Evolutionary conservation across 805 yeast genomes (phyloP).

Genomic region (Wickerhamiella nectarea): DNA sequence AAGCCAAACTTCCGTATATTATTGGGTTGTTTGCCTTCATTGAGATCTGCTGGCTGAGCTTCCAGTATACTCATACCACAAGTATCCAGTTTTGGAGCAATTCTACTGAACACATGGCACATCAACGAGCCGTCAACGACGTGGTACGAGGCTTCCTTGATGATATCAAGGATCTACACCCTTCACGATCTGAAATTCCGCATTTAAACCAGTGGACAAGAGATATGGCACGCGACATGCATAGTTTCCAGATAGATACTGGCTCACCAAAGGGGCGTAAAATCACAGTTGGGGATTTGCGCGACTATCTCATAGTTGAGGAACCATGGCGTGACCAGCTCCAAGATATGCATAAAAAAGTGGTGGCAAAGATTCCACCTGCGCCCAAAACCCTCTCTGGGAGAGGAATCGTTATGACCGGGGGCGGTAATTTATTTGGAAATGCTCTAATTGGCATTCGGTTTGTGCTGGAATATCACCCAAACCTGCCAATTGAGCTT

Average conservation of each 20-base stretch:
- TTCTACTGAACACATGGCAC: not conserved
- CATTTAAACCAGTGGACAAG: not conserved
- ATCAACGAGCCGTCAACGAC: not conserved
- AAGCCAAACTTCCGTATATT: not conserved
- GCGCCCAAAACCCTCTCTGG: slow-evolving; percentile 19
- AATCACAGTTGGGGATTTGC: slow-evolving; percentile 1
- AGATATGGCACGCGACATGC: slow-evolving; percentile 3
- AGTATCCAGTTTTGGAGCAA: not conserved
- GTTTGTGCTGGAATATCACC: slow-evolving; percentile 49
- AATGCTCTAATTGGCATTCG: slow-evolving; percentile 51
- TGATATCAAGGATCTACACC: slow-evolving; percentile 4
- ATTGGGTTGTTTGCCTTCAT: not conserved
- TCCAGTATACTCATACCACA: not conserved
- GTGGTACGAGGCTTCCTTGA: not conserved
- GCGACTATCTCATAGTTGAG: slow-evolving; percentile 1
- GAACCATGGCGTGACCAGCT: not conserved
- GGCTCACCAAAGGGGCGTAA: not conserved
- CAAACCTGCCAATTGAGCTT: slow-evolving; percentile 66
- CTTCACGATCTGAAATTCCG: slow-evolving; percentile 1
- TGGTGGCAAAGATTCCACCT: slow-evolving; percentile 1
- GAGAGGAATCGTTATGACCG: slow-evolving; percentile 54
- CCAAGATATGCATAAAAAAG: slow-evolving; percentile 2
- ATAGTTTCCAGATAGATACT: not conserved
- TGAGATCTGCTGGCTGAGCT: not conserved
- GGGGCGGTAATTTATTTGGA: slow-evolving; percentile 70